Evolutionary conservation across 2,329 filamentous ascomycete species (phyloP), one percentile per base, ranked within the genome.

Genomic region (Fusarium keratoplasticum): DNA sequence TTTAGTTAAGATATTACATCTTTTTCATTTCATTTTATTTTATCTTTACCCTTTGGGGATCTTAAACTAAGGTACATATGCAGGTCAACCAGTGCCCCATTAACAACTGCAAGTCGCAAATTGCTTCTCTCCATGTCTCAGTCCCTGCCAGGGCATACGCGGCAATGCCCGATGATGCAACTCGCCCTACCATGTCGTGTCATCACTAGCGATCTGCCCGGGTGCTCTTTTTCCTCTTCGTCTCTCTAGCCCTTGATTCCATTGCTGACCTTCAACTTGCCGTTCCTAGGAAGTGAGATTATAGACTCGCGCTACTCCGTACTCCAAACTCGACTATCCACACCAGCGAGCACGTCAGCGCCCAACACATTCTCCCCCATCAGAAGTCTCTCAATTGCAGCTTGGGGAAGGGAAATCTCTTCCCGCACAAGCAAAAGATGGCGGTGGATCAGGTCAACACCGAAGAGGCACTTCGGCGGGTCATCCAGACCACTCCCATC

Each of bases 401-500:
- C 27, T 20, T 6, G 25, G 13, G 35, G 22, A 47, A 47, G 44
- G 16, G 25, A 29, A 29, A 22, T 25, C 27, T 35, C 22, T 29
- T 27, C 3, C 29, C 44, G 4, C 25, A 35, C 14, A 47, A 50
- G 6, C 29, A 59, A 52, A 72, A 66, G 6, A 78, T 78, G 75
- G 58, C 69, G 14, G 57, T 61, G 35, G 40, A 61, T 16, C 40
- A 66, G 38, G 64, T 59, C 58, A 63, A 72, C 22, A 59, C 75
- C 8, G 76, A 78, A 47, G 75, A 80, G 64, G 77, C 79, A 4
- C 76, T 82, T 27, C 72, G 73, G 25, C 75, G 61, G 11, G 85
- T 84, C 61, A 89, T 91, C 66, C 81, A 84, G 31, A 84, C 79
- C 22, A 90, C 87, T 25, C 92, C 92, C 4, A 89, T 94, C 75